Base-by-base conservation (phyloP, 2,329 filamentous ascomycete species). In the Fusarium sp. region DNA sequence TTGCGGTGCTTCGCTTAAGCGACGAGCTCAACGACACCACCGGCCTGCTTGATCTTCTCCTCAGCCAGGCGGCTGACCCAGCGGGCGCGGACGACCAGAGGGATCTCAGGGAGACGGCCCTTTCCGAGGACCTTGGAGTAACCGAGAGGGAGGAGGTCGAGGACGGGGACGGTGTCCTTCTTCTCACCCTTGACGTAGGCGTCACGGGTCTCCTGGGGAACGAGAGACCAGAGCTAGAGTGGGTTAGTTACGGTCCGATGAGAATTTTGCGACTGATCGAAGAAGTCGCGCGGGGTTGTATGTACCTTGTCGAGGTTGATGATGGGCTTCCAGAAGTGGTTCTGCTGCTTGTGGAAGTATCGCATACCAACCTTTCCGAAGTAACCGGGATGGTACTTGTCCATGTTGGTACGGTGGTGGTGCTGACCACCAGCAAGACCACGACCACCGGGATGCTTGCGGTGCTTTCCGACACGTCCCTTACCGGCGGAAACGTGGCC, bases 111-210 rank as follows among this genome's bases (percentile, higher is more conserved):
- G 79, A 98, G 88, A 81, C 95, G 91, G 85, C 96, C 96, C 91
- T 99, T 99, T 83, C 96, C 97, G 82, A 99, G 92, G 77, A 99
- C 91, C 89, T 99, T 99, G 82, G 94, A 93, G 91, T 98, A 99
- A 78, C 97, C 96, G 84, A 97, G 92, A 79, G 94, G 89, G 74
- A 98, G 92, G 83, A 99, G 93, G 87, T 99, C 95, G 87, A 99
- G 91, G 81, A 99, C 96, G 82, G 96, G 96, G 73, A 95, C 94
- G 83, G 93, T 97, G 84, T 97, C 94, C 83, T 90, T 91, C 86
- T 94, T 93, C 76, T 83, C 81, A 83, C 92, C 90, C 79, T 85
- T 84, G 80, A 98, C 83, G 90, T 98, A 98, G 84, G 94, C 91
- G 52, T 97, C 94, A 80, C 97, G 95, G 83, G 93, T 91, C 87